phyloP scores from a whole-genome alignment of 225 moss, liverwort and hornwort species.

The Climacium dendroides region DNA sequence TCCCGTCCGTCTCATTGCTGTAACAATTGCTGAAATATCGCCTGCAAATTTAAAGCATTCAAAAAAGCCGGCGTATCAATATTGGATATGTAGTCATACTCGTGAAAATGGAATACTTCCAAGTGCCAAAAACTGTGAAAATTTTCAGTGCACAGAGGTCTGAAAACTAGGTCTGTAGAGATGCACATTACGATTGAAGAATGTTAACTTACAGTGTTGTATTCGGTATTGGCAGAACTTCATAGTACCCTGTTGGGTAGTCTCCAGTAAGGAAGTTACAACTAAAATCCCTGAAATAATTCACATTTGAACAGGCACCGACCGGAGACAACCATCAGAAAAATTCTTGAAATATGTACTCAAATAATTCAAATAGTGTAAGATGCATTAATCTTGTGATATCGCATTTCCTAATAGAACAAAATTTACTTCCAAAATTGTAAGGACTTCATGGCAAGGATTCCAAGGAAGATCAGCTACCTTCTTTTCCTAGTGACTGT shows the following conservation, averaged over 20 bases:
- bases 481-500: neutral
- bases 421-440: too few species aligned
- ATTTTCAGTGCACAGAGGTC: neutral
- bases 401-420: neutral
- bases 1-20: conserved; percentile 2
- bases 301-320: neutral
- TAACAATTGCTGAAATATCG: neutral
- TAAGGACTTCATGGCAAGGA: neutral
- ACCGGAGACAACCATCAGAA: neutral
- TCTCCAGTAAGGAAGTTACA: conserved; percentile 1
- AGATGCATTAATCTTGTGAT: neutral
- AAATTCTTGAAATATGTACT: too few species aligned
- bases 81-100: neutral
- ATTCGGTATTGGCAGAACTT: neutral
- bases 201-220: neutral
- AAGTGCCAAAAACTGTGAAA: too few species aligned
- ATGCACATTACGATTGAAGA: neutral
- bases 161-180: neutral
- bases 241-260: neutral
- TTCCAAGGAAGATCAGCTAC: too few species aligned
- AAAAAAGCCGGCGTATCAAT: neutral
- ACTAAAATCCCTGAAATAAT: neutral
- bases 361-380: neutral
- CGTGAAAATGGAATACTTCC: too few species aligned
- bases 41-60: neutral